Conservation (phyloP, 2,329 filamentous ascomycete genomes). For the Scedosporium dehoogii region DNA sequence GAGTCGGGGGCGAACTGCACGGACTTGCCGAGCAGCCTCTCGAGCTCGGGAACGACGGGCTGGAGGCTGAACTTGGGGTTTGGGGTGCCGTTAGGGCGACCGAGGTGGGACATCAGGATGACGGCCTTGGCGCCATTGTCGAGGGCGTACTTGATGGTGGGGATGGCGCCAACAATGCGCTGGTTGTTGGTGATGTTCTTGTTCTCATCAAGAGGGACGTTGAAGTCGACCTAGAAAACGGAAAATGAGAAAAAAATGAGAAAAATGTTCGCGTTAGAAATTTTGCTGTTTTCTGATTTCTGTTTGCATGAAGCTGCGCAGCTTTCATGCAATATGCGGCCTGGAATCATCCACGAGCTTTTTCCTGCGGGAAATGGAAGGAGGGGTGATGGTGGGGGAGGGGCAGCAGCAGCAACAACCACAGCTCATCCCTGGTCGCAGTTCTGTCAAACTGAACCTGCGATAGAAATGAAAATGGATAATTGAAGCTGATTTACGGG, state of each 20-base stretch:
- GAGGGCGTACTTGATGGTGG: conserved; percentile 89
- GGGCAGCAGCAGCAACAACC: neutral
- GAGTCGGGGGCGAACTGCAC: conserved; percentile 87
- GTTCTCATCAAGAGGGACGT: conserved; percentile 87
- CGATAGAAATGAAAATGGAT: too few relatives aligned
- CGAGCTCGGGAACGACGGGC: conserved; percentile 82
- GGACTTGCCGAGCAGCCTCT: conserved; percentile 76
- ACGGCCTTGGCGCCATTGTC: conserved; percentile 87
- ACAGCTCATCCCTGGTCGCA: too few relatives aligned
- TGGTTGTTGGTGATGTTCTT: conserved; percentile 98
- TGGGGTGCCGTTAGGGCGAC: conserved; percentile 80
- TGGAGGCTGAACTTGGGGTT: conserved; percentile 93
- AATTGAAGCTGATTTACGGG: too few relatives aligned
- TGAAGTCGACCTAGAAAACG: conserved; percentile 95
- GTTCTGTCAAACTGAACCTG: too few relatives aligned
- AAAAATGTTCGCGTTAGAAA: neutral
- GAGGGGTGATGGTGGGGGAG: conserved; percentile 3
- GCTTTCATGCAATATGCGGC: too few relatives aligned
- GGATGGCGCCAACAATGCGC: conserved; percentile 90
- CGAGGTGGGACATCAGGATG: conserved; percentile 96
- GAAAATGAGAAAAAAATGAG: too few relatives aligned
- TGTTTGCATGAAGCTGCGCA: too few relatives aligned
- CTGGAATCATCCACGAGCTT: neutral
- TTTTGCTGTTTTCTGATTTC: neutral
- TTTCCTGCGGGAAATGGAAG: neutral